Evolutionary conservation across 148 eudicot genomes (phyloP), one percentile per base, ranked within the genome.

Genomic region (Beta vulgaris): DNA sequence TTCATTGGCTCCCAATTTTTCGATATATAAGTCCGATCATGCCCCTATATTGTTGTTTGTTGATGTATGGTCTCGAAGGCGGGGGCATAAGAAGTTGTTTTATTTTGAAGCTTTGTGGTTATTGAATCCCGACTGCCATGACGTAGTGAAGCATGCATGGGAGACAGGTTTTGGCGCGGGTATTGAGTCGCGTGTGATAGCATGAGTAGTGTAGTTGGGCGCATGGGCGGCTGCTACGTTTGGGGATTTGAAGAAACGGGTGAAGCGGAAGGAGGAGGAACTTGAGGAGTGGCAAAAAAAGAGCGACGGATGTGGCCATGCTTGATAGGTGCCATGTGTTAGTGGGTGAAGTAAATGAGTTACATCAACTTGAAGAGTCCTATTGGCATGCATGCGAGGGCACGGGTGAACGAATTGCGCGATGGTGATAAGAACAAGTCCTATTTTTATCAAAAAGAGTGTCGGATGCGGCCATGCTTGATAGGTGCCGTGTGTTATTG

Each of bases 11-110:
- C 13, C 12, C 5, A 0, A 55, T 9, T 25, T 23, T 5, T 29
- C 14, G 1, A 6, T 3, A 0, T 1, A 1, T 1, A 0, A 8
- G 1, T 55, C 60, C 0, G 60, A 55, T 2, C 60, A 55, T 0
- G 31, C 15, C 0, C 15, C 32, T 2, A 55, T 55, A 6, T 1
- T 55, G 2, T 1, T 55, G 0, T 0, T 9, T 0, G 13, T 29
- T 4, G 28, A 3, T 5, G 5, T 0, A 25, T 0, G 0, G 2
- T 0, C 0, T 0, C 1, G 0, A n/a, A 19, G 23, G 25, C 18
- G 1, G 23, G 57, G 7, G 2, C 2, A 5, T 13, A 7, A 55
- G 23, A 25, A 2, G 28, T 4, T 2, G 10, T 5, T 2, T 11
- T 4, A 26, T 1, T 55, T 23, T 55, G 32, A 55, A 25, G 12